Base-by-base conservation (phyloP, 805 yeast species). In the Kuraishia cidri region DNA sequence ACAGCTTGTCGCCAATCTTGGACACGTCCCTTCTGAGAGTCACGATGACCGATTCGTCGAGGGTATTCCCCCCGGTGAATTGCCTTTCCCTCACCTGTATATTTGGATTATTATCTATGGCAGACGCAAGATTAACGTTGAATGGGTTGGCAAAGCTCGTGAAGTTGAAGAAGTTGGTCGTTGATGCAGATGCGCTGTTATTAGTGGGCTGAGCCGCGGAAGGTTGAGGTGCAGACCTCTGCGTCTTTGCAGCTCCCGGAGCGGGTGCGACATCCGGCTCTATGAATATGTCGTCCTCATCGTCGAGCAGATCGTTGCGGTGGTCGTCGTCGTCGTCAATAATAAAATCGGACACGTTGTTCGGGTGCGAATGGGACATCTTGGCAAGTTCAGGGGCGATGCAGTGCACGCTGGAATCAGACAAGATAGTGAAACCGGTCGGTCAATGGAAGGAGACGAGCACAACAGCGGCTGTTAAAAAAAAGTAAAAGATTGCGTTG, bases 21-120 rank as follows among this genome's bases (percentile, higher is more conserved):
- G 49, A 37, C 7, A 59, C 25, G 34, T 59, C 64, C 34, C 64
- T 44, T 21, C 46, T 43, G 11, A 73, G 50, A 0, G 79, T 73
- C 4, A 60, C 57, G 37, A 58, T 40, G 10, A 73, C 72, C 1
- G 77, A 70, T 46, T 73, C 79, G 44, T 73, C 78, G 8, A 73
- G 49, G 2, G 79, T 72, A 42, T 71, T 71, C 18, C 78, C 78
- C 2, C 79, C 79, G 4, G 65, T 46, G 43, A 66, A 72, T 39
- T 71, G 77, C 30, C 72, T 58, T 43, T 72, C 78, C 20, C 48
- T 43, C 8, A 56, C 49, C 31, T 54, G 52, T 15, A 56, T 47
- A 32, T 52, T 46, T 4, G 62, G 58, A 12, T 54, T 47, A 30
- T 46, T 45, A 10, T 46, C 39, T 16, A 47, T 36, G 9, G 9